These are phyloP conservation scores for Zasmidium citrigriseum DNA, from an alignment of 2,329 filamentous ascomycete genomes.

Conservation along the genomic window DNA sequence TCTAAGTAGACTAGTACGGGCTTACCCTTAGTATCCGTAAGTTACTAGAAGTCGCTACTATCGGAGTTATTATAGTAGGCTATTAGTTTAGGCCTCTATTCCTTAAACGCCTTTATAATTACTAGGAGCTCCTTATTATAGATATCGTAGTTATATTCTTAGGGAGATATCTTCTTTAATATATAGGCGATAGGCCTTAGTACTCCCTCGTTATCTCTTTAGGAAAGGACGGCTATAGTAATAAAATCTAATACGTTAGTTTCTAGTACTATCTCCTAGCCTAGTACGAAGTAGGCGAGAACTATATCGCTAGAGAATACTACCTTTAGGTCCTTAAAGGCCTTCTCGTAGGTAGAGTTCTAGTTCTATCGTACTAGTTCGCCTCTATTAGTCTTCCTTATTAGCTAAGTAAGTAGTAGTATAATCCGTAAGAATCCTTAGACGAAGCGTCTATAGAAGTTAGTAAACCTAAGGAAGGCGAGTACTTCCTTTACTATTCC, in stretches of 20 bases:
- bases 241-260: not conserved
- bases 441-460: slow-evolving; percentile 1
- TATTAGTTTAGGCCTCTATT: slow-evolving; percentile 18
- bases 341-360: too few relatives aligned
- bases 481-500: not conserved
- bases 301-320: not conserved
- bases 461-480: not conserved
- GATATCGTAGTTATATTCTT: slow-evolving; percentile 11
- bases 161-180: slow-evolving; percentile 25
- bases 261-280: not conserved
- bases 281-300: not conserved
- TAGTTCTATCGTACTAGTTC: too few relatives aligned
- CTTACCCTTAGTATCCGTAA: not conserved
- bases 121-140: slow-evolving; percentile 21
- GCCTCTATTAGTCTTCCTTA: too few relatives aligned
- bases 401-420: not conserved
- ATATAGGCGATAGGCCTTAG: slow-evolving; percentile 25
- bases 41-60: not conserved
- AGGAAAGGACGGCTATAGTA: not conserved
- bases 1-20: slow-evolving; percentile 15
- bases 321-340: not conserved
- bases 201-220: not conserved
- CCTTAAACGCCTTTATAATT: slow-evolving; percentile 34
- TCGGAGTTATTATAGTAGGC: slow-evolving; percentile 14
- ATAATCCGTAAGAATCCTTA: not conserved